A percentile compares a stretch with the other conserved stretches of the same genome.
phyloP scores from a whole-genome alignment of 2,329 filamentous ascomycete genomes.

The Beauveria sp. region DNA sequence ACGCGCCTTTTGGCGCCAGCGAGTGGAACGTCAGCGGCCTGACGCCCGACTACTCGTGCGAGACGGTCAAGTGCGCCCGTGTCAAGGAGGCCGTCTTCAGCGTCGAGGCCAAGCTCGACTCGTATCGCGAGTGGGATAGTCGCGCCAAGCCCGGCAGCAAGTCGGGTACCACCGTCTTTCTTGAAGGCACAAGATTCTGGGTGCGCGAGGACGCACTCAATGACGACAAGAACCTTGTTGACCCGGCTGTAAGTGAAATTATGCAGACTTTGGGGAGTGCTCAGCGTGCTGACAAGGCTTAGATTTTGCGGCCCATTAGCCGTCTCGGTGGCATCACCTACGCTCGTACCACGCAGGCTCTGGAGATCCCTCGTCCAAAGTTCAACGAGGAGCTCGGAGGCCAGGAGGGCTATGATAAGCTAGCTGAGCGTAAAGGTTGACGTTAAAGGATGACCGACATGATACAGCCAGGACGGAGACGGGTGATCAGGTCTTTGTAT shows the following conservation, averaged over 20 bases:
- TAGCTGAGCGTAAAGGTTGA: conserved; percentile 22
- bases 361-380: conserved; percentile 62
- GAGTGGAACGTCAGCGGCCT: conserved; percentile 78
- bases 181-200: conserved; percentile 86
- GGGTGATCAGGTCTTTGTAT: background rate
- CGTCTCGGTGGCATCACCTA: conserved; percentile 85
- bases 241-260: conserved; percentile 50
- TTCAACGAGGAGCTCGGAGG: conserved; percentile 45
- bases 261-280: background rate
- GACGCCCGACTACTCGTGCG: conserved; percentile 56
- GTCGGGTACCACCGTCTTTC: conserved; percentile 64
- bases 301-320: conserved; percentile 67
- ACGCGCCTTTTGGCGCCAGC: conserved; percentile 66
- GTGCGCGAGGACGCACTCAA: conserved; percentile 82
- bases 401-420: conserved; percentile 47
- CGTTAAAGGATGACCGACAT: background rate
- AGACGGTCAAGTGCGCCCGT: conserved; percentile 60
- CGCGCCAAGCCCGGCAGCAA: conserved; percentile 62
- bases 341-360: conserved; percentile 57
- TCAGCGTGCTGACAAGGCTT: background rate
- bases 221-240: conserved; percentile 64
- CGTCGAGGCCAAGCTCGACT: conserved; percentile 73
- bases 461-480: too few species aligned
- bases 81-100: conserved; percentile 78
- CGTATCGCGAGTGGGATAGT: conserved; percentile 71